Base-by-base conservation (phyloP, 805 yeast genomes). In the Komagataella pseudopastoris region DNA sequence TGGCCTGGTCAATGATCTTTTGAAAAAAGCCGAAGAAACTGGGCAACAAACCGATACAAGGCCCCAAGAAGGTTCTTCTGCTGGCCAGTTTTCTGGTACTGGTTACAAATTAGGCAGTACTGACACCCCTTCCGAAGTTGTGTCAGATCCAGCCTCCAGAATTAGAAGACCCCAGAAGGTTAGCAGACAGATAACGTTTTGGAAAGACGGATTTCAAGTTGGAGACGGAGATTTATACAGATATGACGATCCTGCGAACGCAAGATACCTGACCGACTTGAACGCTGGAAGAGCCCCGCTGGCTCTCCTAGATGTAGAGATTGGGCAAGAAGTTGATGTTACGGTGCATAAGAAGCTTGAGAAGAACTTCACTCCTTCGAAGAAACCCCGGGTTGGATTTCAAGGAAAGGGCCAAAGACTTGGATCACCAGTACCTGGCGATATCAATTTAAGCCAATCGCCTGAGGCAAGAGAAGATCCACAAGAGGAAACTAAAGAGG, bases 191-290 rank as follows among this genome's bases (percentile, higher is more conserved):
- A 84, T 93, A 55, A 88, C 95, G 0, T 91, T 93, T 64, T 93
- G 99, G 99, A 84, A 81, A 58, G 91, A 93, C 60, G 99, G 99
- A 1, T 93, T 93, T 68, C 88, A 88, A 55, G 89, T 93, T 23
- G 98, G 93, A 36, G 96, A 90, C 49, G 98, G 98, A 2, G 78
- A 79, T 22, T 74, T 93, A 52, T 83, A 77, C 64, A 74, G 93
- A 53, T 93, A 89, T 64, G 96, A 91, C 60, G 98, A 93, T 64
- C 96, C 96, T 5, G 80, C 77, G n/a, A 93, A 91, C 63, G 82
- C 82, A 49, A 77, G 75, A 47, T 85, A 87, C 56, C 71, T 93
- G 59, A 76, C 81, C 56, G 93, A 90, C 57, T 75, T 93, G 66
- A 85, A 87, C 61, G 76, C 81, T 52, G 99, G 99, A 7, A 75